Percentiles rank a stretch among this genome's conserved stretches.
Conservation (phyloP, 75 land plant species). For the Chamaecyparis obtusa region DNA sequence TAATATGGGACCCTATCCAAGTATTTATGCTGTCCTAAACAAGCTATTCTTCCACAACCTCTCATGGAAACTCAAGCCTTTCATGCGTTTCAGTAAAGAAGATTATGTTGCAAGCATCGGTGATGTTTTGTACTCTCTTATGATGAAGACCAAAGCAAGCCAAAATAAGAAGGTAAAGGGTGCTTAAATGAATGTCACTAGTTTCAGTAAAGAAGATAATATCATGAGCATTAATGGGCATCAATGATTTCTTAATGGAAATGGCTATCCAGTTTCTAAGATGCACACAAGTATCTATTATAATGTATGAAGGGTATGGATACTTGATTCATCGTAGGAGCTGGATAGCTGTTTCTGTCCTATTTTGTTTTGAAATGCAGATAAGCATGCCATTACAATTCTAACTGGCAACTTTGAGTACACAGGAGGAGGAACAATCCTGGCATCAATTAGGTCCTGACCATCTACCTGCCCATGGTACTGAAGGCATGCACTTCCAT, state of each 20-base stretch:
- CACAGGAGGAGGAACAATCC: not conserved
- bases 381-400: not conserved
- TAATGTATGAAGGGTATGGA: no score
- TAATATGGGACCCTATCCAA: not conserved
- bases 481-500: not conserved
- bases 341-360: no score
- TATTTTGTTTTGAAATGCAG: no score
- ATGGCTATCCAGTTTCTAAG: no score
- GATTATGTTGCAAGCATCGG: no score
- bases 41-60: not conserved
- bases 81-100: no score
- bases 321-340: no score
- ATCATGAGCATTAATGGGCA: not conserved
- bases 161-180: not conserved
- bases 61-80: not conserved
- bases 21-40: not conserved
- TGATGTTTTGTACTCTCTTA: not conserved
- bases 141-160: not conserved
- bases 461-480: not conserved
- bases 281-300: no score
- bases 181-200: not conserved
- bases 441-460: not conserved
- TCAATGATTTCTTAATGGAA: no score
- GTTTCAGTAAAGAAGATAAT: not conserved
- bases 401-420: no score